Evolutionary conservation across 305 asterid genomes (phyloP).

Genomic region (Fraxinus sp.): DNA sequence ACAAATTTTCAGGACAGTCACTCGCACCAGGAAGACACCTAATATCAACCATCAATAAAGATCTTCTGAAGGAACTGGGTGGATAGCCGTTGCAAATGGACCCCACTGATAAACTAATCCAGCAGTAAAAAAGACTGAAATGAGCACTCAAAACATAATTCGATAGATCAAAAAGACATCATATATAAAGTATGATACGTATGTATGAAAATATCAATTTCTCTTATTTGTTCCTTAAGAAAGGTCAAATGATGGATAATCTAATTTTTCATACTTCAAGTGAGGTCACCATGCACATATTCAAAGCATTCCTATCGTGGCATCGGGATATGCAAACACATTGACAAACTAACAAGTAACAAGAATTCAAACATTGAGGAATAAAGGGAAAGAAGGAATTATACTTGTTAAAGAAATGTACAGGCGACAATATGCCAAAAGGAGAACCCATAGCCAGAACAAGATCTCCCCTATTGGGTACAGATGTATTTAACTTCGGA

Average conservation of each 20-base stretch:
- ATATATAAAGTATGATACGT: not conserved
- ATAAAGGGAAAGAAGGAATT: slow-evolving; percentile 16
- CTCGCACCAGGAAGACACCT: slow-evolving; percentile 95
- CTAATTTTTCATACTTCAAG: not conserved
- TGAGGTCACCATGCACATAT: slow-evolving; percentile 5
- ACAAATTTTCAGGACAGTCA: slow-evolving; percentile 31
- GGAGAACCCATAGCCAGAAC: slow-evolving; percentile 99
- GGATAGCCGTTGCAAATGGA: slow-evolving; percentile 86
- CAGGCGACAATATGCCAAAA: slow-evolving; percentile 92
- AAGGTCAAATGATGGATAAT: not conserved
- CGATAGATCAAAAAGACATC: slow-evolving; percentile 13
- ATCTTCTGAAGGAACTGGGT: slow-evolving; percentile 52
- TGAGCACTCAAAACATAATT: slow-evolving; percentile 26
- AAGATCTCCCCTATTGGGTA: slow-evolving; percentile 69
- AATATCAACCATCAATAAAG: slow-evolving; percentile 88
- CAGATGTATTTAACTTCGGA: slow-evolving; percentile 51
- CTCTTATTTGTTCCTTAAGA: not conserved
- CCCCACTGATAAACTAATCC: slow-evolving; percentile 77
- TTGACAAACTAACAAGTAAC: slow-evolving; percentile 9
- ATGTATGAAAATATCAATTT: slow-evolving; percentile 10
- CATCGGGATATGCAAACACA: not conserved
- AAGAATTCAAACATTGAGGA: not conserved
- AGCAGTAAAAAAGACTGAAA: slow-evolving; percentile 4
- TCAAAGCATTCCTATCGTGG: slow-evolving; percentile 2
- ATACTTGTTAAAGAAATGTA: slow-evolving; percentile 93